Evolutionary conservation across 2,329 filamentous ascomycete genomes (phyloP).

Genomic region (Pyrenophora graminea): DNA sequence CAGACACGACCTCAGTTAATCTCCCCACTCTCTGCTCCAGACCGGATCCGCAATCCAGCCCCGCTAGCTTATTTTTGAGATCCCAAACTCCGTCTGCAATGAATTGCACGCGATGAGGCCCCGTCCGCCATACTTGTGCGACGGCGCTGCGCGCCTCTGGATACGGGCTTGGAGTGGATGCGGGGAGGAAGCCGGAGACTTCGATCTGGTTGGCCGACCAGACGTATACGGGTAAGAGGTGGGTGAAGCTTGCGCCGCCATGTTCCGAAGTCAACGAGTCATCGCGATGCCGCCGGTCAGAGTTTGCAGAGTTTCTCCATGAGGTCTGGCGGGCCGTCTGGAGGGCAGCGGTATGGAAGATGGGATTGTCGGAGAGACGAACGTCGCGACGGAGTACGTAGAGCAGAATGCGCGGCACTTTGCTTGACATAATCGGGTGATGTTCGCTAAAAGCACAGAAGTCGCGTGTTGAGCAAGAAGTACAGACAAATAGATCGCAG

Average conservation of each 20-base stretch:
- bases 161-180: constrained; percentile 60
- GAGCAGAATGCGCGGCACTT: constrained; percentile 59
- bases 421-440: constrained; percentile 25
- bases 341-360: constrained; percentile 63
- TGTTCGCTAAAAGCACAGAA: constrained; percentile 16
- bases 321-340: constrained; percentile 14
- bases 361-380: constrained; percentile 73
- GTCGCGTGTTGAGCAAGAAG: constrained; percentile 26
- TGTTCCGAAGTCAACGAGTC: constrained; percentile 33
- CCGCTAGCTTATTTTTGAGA: constrained; percentile 65
- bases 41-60: constrained; percentile 58
- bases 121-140: constrained; percentile 73
- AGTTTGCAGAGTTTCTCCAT: constrained; percentile 5
- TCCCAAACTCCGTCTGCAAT: constrained; percentile 74
- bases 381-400: constrained; percentile 75
- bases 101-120: constrained; percentile 72
- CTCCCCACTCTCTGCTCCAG: constrained; percentile 68
- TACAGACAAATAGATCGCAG: constrained; percentile 32
- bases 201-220: constrained; percentile 74
- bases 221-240: constrained; percentile 70
- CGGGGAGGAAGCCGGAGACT: constrained; percentile 70
- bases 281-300: constrained; percentile 45
- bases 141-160: constrained; percentile 69
- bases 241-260: constrained; percentile 43
- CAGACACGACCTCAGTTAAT: constrained; percentile 61